Evolutionary conservation across 1,284 basidiomycete species (phyloP), one percentile per base, ranked within the genome.

Genomic region (Apiotrichum montevideense): DNA sequence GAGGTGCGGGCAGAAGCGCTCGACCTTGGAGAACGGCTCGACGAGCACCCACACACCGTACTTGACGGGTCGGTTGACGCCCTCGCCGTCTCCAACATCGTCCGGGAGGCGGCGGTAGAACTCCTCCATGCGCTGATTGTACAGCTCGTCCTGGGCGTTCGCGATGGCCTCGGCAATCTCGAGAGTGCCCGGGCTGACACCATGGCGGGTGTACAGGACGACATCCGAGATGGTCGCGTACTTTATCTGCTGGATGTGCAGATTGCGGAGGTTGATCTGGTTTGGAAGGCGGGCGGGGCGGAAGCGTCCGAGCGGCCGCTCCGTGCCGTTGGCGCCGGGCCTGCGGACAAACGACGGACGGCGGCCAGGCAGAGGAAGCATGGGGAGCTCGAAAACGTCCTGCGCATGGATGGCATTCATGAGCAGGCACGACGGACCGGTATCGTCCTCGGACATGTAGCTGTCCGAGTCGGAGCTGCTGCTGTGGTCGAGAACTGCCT

Each of bases 41-140:
- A 86, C 83, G 14, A 96, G 81, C 13, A 95, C 82, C 73, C 87
- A 95, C 54, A 95, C 91, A 64, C 91, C 89, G 77, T 96, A 97
- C 54, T 80, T 72, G 44, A 90, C 73, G 4, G 86, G 81, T 10
- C 69, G 62, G 46, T 66, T 66, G 8, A 72, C 55, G 3, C 69
- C 71, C 57, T 75, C 71, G 1, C 68, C 72, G 13, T 62, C 52
- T 9, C 55, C 48, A 43, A 67, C 34, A 21, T 44, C 39, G 14
- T 6, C 48, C 14, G 44, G 47, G 43, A 62, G 35, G 42, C 67
- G 64, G 29, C 47, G 33, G 55, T 75, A 77, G 54, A 66, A 75
- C 45, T 72, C 70, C 9, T 68, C 58, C 63, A 72, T 62, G 33
- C 75, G 58, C 46, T 63, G 55, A n/a, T 70, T 61, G 52, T 71